Conservation (phyloP, 441 rosid genomes). For the Iberis amara region DNA sequence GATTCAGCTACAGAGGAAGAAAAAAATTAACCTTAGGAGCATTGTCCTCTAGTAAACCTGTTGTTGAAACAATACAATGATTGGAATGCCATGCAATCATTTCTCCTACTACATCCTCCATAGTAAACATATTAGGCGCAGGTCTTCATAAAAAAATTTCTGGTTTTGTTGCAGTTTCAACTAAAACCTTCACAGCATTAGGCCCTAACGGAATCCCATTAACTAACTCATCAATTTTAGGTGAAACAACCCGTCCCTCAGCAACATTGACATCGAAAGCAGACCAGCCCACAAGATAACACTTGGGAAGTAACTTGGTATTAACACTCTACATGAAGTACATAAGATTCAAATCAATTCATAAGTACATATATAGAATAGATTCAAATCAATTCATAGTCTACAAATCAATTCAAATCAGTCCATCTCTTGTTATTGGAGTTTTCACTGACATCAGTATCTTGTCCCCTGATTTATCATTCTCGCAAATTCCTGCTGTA, state of each 20-base stretch:
- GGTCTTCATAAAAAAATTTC: not conserved
- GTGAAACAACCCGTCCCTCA: conserved; percentile 3
- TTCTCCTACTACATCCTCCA: conserved; percentile 3
- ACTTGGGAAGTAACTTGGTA: conserved; percentile 1
- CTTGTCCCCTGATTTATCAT: too few species aligned
- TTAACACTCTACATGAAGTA: too few species aligned
- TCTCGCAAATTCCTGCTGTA: too few species aligned
- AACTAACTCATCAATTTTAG: not conserved
- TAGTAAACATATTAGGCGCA: not conserved
- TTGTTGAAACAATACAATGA: not conserved
- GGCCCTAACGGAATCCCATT: conserved; percentile 3
- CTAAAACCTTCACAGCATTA: conserved; percentile 7
- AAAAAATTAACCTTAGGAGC: not conserved
- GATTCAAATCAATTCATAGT: too few species aligned
- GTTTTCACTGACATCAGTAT: too few species aligned
- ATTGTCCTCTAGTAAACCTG: not conserved
- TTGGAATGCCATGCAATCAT: conserved; percentile 3
- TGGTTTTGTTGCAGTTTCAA: conserved; percentile 1
- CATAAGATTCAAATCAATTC: too few species aligned
- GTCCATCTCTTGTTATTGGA: too few species aligned
- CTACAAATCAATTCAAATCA: too few species aligned
- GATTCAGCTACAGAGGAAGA: not conserved
- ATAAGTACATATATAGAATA: too few species aligned
- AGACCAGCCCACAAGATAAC: conserved; percentile 1
- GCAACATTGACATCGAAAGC: not conserved